Conservation (phyloP, 495 filamentous ascomycete genomes). For the Penicillium steckii region DNA sequence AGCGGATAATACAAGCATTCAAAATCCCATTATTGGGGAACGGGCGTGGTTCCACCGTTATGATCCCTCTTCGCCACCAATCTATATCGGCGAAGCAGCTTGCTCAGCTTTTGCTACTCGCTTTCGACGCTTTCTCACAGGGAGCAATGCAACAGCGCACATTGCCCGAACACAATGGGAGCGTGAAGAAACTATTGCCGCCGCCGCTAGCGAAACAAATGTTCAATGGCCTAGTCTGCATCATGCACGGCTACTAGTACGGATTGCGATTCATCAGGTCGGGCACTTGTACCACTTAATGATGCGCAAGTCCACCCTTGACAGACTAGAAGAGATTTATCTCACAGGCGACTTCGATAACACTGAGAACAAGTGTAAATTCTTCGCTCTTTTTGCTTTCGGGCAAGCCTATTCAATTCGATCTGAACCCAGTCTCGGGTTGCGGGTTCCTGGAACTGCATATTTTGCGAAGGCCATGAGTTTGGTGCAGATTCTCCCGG, state of each 20-base stretch:
- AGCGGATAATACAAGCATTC: constrained; percentile 34
- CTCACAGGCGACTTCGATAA: constrained; percentile 34
- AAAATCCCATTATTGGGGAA: constrained; percentile 42
- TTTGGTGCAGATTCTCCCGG: constrained; percentile 40
- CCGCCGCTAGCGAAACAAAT: constrained; percentile 31
- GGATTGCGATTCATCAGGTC: constrained; percentile 42
- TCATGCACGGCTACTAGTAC: constrained; percentile 40
- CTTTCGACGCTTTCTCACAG: constrained; percentile 43
- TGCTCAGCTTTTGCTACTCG: constrained; percentile 48
- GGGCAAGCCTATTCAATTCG: constrained; percentile 44
- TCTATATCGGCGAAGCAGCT: constrained; percentile 46
- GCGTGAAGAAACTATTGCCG: constrained; percentile 33
- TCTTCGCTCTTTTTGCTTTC: constrained; percentile 46
- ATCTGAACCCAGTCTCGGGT: constrained; percentile 33
- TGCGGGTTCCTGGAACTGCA: constrained; percentile 39
- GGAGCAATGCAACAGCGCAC: constrained; percentile 36
- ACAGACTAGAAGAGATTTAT: constrained; percentile 46
- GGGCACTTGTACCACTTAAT: constrained; percentile 42
- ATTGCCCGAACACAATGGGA: constrained; percentile 44
- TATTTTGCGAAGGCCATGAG: constrained; percentile 45
- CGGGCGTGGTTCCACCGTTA: constrained; percentile 46
- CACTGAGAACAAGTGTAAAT: constrained; percentile 40
- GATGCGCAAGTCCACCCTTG: constrained; percentile 41
- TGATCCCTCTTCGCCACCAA: constrained; percentile 42
- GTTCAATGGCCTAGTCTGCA: constrained; percentile 41